These are phyloP conservation scores for Plectosphaerella cucumerina DNA, from an alignment of 2,329 filamentous ascomycete species.

Conservation along the genomic window DNA sequence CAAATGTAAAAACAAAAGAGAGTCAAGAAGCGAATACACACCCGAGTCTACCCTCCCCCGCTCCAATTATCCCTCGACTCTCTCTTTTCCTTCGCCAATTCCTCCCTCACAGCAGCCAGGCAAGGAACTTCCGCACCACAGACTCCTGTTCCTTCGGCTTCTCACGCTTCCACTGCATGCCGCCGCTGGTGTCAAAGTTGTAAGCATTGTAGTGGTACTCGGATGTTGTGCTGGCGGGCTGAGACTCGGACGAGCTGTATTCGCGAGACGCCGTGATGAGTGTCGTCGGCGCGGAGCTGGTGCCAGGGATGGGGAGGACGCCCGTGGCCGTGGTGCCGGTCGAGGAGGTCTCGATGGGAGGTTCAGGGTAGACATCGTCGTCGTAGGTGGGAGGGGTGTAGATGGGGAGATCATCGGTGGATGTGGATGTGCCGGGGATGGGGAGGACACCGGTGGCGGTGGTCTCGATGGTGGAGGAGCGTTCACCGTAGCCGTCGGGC, in stretches of 20 bases:
- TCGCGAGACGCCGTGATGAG: neutral
- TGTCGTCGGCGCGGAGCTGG: neutral
- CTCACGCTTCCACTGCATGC: neutral
- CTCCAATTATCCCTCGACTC: neutral
- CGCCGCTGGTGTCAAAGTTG: neutral
- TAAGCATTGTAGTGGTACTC: neutral
- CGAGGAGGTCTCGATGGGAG: neutral
- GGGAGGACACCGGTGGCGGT: conserved; percentile 1
- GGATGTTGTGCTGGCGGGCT: neutral
- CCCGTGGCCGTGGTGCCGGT: conserved; percentile 2
- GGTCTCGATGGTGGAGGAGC: neutral
- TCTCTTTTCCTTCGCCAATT: neutral
- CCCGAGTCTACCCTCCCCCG: neutral
- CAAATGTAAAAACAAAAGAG: neutral
- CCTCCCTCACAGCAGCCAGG: neutral
- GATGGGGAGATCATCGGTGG: neutral
- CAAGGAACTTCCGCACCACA: neutral
- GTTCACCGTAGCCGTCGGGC: neutral
- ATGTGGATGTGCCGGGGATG: neutral
- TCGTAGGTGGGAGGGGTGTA: neutral
- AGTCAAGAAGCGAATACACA: neutral
- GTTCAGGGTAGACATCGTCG: neutral
- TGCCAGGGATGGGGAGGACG: conserved; percentile 1
- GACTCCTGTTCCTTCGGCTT: neutral
- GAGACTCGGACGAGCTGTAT: neutral